These are phyloP conservation scores for Zalerion maritima DNA, from an alignment of 495 filamentous ascomycete species.

Conservation along the genomic window DNA sequence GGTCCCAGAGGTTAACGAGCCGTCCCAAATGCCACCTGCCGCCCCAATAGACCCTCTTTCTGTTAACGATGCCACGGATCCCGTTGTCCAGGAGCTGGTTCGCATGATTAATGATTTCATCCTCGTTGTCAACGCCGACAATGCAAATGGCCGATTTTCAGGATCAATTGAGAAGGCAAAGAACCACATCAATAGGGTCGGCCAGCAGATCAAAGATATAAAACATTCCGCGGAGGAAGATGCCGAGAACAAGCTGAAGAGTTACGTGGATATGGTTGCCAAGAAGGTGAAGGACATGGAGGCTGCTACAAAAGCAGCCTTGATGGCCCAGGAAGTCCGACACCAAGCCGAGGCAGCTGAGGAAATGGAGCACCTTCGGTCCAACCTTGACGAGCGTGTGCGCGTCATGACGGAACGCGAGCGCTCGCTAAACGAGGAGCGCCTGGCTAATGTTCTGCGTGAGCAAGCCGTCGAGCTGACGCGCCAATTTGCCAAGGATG, in stretches of 20 bases:
- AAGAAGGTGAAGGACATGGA: conserved; percentile 54
- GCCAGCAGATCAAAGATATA: conserved; percentile 54
- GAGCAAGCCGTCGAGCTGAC: conserved; percentile 85
- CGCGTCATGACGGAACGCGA: conserved; percentile 58
- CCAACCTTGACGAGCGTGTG: conserved; percentile 66
- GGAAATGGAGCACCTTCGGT: conserved; percentile 63
- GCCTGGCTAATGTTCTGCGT: conserved; percentile 67
- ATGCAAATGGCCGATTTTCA: conserved; percentile 54
- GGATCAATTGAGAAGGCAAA: conserved; percentile 70
- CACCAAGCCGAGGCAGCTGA: conserved; percentile 82
- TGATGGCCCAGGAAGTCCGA: conserved; percentile 56
- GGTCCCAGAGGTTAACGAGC: conserved; percentile 44
- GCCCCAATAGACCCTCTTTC: conserved; percentile 59
- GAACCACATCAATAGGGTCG: conserved; percentile 61
- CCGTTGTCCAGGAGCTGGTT: conserved; percentile 82
- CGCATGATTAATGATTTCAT: conserved; percentile 94
- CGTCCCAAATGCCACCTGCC: conserved; percentile 42
- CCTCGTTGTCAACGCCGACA: conserved; percentile 75
- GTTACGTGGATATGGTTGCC: conserved; percentile 42
- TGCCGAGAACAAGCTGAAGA: conserved; percentile 61
- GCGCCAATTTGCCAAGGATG: conserved; percentile 60
- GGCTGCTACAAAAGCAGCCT: conserved; percentile 56
- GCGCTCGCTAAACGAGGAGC: conserved; percentile 61
- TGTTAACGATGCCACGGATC: conserved; percentile 60
- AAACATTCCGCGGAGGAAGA: conserved; percentile 50